Conservation (phyloP, 2,329 filamentous ascomycete species). For the Claviceps sp. region DNA sequence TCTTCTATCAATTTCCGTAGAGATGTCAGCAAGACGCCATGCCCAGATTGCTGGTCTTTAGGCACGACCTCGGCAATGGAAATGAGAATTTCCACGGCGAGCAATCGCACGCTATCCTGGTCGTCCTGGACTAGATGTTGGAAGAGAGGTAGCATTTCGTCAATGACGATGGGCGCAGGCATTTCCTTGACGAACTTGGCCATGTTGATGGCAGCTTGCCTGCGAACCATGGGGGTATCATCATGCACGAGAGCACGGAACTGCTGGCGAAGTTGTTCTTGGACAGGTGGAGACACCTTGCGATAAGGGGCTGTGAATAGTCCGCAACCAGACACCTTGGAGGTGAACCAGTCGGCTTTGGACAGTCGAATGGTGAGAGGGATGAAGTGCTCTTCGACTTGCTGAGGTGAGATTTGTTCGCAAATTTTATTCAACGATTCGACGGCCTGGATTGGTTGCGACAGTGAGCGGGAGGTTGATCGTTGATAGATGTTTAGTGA, state of each 20-base stretch:
- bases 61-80: slow-evolving; percentile 94
- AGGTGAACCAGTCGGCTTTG: slow-evolving; percentile 99
- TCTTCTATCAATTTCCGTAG: slow-evolving; percentile 92
- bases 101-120: slow-evolving; percentile 88
- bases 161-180: slow-evolving; percentile 79
- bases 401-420: slow-evolving; percentile 74
- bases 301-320: slow-evolving; percentile 90
- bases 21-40: slow-evolving; percentile 82
- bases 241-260: slow-evolving; percentile 91
- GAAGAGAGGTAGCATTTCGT: slow-evolving; percentile 98
- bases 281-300: slow-evolving; percentile 74
- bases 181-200: slow-evolving; percentile 98
- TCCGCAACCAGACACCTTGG: slow-evolving; percentile 94
- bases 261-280: slow-evolving; percentile 83
- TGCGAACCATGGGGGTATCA: slow-evolving; percentile 97
- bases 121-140: slow-evolving; percentile 94
- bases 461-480: slow-evolving; percentile 1
- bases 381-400: slow-evolving; percentile 96
- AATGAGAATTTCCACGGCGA: slow-evolving; percentile 94
- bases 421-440: slow-evolving; percentile 99
- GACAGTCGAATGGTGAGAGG: slow-evolving; percentile 89
- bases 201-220: slow-evolving; percentile 90
- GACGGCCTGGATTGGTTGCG: slow-evolving; percentile 53
- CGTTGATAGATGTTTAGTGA: no score
- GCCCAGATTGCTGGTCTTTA: slow-evolving; percentile 94